A percentile compares a stretch with the other conserved stretches of the same genome.
Evolutionary conservation across 1,139 yeast genomes (phyloP).

Genomic region (Diutina scorzettiae): DNA sequence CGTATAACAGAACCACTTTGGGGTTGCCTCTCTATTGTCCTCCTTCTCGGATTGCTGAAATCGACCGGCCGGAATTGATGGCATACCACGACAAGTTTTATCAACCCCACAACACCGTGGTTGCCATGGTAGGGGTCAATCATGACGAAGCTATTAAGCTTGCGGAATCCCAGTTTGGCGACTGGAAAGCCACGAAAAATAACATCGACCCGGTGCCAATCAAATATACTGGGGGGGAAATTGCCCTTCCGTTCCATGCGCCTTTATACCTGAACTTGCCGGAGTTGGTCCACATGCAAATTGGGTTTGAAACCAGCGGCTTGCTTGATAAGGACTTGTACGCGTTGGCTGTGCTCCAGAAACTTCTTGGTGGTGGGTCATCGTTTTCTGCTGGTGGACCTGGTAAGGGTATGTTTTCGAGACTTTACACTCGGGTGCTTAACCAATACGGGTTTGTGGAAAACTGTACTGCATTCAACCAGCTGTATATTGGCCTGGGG

Average conservation of each 20-base stretch:
- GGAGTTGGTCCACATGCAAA: slow-evolving; percentile 74
- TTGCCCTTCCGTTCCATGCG: slow-evolving; percentile 55
- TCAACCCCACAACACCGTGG: slow-evolving; percentile 73
- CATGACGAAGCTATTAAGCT: slow-evolving; percentile 59
- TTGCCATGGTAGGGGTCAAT: slow-evolving; percentile 81
- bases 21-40: slow-evolving; percentile 55
- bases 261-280: slow-evolving; percentile 62
- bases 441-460: slow-evolving; percentile 90
- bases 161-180: slow-evolving; percentile 54
- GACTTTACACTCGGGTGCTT: slow-evolving; percentile 82
- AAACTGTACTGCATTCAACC: slow-evolving; percentile 79
- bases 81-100: slow-evolving; percentile 58
- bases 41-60: slow-evolving; percentile 9
- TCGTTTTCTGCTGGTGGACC: slow-evolving; percentile 99
- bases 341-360: slow-evolving; percentile 83
- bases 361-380: slow-evolving; percentile 94
- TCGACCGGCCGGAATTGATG: background rate
- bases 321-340: slow-evolving; percentile 79
- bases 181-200: slow-evolving; percentile 26
- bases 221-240: slow-evolving; percentile 69
- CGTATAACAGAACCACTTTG: slow-evolving; percentile 58
- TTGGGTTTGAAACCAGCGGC: slow-evolving; percentile 83
- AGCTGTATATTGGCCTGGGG: slow-evolving; percentile 84
- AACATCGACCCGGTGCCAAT: slow-evolving; percentile 21
- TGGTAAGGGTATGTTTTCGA: slow-evolving; percentile 98